These are phyloP conservation scores for Cryptococcus hybrid DNA, from an alignment of 1,284 basidiomycete genomes.

Conservation along the genomic window DNA sequence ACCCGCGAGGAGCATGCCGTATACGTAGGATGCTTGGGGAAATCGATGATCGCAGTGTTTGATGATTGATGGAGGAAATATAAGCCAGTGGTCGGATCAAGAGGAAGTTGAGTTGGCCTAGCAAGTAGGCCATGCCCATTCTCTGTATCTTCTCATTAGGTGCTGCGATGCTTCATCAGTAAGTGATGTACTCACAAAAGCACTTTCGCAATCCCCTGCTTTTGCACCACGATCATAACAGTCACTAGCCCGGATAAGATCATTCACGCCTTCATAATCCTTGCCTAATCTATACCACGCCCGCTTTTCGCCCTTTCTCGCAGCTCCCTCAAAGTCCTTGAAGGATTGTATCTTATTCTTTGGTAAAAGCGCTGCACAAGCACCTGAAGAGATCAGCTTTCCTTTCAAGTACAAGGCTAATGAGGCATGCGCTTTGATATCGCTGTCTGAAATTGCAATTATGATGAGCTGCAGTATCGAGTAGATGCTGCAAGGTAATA, in stretches of 20 bases:
- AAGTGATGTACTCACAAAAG: slow-evolving; percentile 60
- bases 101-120: slow-evolving; percentile 71
- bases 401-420: slow-evolving; percentile 39
- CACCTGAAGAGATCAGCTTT: slow-evolving; percentile 31
- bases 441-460: slow-evolving; percentile 24
- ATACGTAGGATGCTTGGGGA: slow-evolving; percentile 74
- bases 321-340: slow-evolving; percentile 78
- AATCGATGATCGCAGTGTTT: slow-evolving; percentile 66
- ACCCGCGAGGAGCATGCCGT: slow-evolving; percentile 74
- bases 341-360: slow-evolving; percentile 78
- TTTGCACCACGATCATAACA: slow-evolving; percentile 80
- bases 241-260: slow-evolving; percentile 66
- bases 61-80: slow-evolving; percentile 75
- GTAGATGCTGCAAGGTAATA: slow-evolving; percentile 10
- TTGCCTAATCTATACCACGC: slow-evolving; percentile 88
- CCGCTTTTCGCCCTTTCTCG: slow-evolving; percentile 65
- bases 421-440: slow-evolving; percentile 9
- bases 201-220: slow-evolving; percentile 66
- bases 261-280: slow-evolving; percentile 86
- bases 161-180: slow-evolving; percentile 21
- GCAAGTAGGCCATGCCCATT: slow-evolving; percentile 84
- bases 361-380: slow-evolving; percentile 56
- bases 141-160: slow-evolving; percentile 55
- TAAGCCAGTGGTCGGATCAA: slow-evolving; percentile 61
- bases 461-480: slow-evolving; percentile 33